phyloP scores from a whole-genome alignment of 441 rosid species.

The Eutrema salsugineum region DNA sequence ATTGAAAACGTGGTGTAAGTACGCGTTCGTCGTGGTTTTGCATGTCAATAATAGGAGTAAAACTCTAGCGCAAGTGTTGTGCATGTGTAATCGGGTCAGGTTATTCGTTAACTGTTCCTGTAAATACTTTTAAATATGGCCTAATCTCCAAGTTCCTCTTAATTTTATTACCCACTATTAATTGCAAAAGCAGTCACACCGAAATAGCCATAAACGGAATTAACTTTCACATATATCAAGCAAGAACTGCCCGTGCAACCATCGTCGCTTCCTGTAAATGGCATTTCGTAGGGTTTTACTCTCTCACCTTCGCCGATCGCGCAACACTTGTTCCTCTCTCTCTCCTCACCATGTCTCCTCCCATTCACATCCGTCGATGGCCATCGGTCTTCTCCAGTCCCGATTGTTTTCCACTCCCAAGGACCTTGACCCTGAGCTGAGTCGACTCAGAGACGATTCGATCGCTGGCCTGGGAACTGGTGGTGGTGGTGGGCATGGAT shows the following conservation, averaged over 20 bases:
- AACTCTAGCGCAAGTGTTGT: too few species aligned
- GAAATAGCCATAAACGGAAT: neutral
- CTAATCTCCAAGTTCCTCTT: too few species aligned
- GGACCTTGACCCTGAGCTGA: constrained; percentile 3
- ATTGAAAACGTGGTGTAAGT: too few species aligned
- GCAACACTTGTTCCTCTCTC: constrained; percentile 9
- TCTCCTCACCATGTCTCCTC: constrained; percentile 16
- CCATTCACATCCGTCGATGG: neutral
- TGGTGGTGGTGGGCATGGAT: neutral
- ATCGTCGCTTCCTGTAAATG: constrained; percentile 27
- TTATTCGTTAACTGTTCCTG: too few species aligned
- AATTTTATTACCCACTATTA: too few species aligned
- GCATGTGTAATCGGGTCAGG: too few species aligned
- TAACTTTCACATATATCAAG: neutral
- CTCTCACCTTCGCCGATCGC: constrained; percentile 43
- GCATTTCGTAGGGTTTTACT: constrained; percentile 39
- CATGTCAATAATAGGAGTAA: too few species aligned
- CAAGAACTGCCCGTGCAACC: neutral
- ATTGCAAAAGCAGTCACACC: too few species aligned
- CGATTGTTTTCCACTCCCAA: constrained; percentile 26
- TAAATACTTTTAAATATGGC: too few species aligned
- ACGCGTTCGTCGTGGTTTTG: too few species aligned
- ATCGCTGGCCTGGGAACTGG: neutral
- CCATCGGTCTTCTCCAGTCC: neutral
- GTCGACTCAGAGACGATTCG: constrained; percentile 9